Evolutionary conservation across 2,329 filamentous ascomycete genomes (phyloP), one percentile per base, ranked within the genome.

Genomic region (Colletotrichum cuscutae): DNA sequence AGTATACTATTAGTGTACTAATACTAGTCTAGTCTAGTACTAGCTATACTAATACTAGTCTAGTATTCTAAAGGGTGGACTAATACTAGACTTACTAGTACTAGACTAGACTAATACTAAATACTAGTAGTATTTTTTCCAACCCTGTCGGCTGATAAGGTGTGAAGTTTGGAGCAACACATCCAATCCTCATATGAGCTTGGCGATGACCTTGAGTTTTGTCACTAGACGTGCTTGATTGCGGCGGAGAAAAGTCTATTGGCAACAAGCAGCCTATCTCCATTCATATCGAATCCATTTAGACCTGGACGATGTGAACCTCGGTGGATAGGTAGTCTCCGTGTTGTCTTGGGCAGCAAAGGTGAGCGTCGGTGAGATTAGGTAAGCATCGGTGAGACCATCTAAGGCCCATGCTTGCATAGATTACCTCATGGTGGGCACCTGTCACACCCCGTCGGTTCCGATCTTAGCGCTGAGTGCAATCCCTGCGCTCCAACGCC

Each of bases 401-500:
- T 15, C 12, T 5, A 42, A 6, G 52, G 22, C 7, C 15, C 15
- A 19, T 46, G 42, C 52, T 13, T 19, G 35, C 22, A 61, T 65
- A 65, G 37, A 24, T 12, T 13, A 52, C 37, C 26, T 62, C 60
- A 49, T 49, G 35, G 32, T 60, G 58, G 22, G 35, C 32, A 24
- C 24, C 58, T 11, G 60, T 24, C 15, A 26, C 11, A 52, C 42
- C 60, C 19, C 60, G 42, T 52, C 26, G 30, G 26, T 46, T 35
- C 46, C 52, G 53, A 35, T 54, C 42, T 67, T 65, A n/a, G 64
- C 28, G 56, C 19, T 46, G 5, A 22, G 22, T 57, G 53, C 32
- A 67, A 65, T 26, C 68, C 68, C 68, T 71, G 68, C 35, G 26
- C 64, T 32, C 24, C 35, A 60, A 68, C 57, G 68, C 64, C 64